Base-by-base conservation (phyloP, 73 alveolate genomes). In the Paramecium sexaurelia region DNA sequence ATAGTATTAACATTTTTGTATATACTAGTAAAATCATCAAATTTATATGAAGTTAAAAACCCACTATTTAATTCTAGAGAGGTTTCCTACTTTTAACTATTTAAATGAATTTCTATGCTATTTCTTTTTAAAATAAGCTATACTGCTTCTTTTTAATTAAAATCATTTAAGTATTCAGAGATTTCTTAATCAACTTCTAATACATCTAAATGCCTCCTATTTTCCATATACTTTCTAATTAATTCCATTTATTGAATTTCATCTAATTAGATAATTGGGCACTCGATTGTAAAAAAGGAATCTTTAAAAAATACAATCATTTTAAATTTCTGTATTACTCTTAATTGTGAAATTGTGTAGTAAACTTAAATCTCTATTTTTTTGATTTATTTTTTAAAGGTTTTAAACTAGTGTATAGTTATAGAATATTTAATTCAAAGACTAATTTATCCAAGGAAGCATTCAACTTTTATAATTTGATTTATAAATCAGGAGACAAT, bases 221-320 rank as follows among this genome's bases (percentile, higher is more conserved):
- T 73, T 36, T 73, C 87, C 55, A 73, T 73, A n/a, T 73, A 73
- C 17, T 73, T 36, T 32, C 87, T 73, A 3, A 73, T 73, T 9
- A 17, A 27, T 73, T 73, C 87, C 87, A 73, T 73, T 73, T 73
- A 7, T 9, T 27, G 29, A 1, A 36, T 73, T 36, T 73, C 61
- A 8, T 73, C 87, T 39, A 32, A 17, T 36, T 27, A 73, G 2
- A 73, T 33, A 6, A 73, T 73, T 35, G 87, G 87, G 36, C 66
- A 33, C n/a, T 73, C 87, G 6, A 73, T 39, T 15, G 57, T 36
- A 73, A 73, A 73, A 22, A 11, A 36, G 1, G 55, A 32, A 73
- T 73, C 87, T 17, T 73, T 39, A 9, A 73, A 73, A 33, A 22
- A 39, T 15, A 39, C 87, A 73, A 73, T 73, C 57, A 73, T 73